Conservation (phyloP, 2,329 filamentous ascomycete species). For the Cryphonectria parasitica region DNA sequence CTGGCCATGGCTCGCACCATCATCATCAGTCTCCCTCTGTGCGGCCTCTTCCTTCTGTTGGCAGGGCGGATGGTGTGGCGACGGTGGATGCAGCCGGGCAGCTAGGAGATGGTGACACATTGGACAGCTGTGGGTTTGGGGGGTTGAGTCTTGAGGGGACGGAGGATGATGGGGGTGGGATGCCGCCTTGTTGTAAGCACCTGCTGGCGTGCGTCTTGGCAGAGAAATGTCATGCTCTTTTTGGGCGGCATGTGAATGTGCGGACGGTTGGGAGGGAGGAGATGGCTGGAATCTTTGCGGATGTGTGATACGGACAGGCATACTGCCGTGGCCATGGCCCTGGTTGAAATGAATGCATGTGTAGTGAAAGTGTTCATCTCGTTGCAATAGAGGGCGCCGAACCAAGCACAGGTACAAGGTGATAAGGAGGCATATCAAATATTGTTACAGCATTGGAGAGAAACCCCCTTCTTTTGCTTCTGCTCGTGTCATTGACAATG, state of each 20-base stretch:
- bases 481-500: conserved; percentile 27
- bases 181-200: conserved; percentile 79
- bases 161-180: conserved; percentile 27
- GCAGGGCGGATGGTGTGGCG: conserved; percentile 13
- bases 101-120: conserved; percentile 11
- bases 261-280: conserved; percentile 64
- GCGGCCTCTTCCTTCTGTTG: conserved; percentile 2
- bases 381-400: neutral
- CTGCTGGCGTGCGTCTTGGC: conserved; percentile 80
- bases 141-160: conserved; percentile 49
- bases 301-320: conserved; percentile 37
- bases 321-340: neutral
- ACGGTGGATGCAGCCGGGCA: conserved; percentile 5
- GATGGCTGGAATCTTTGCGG: conserved; percentile 69
- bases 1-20: conserved; percentile 4
- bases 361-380: neutral
- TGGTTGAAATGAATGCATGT: neutral
- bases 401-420: neutral
- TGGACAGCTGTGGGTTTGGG: conserved; percentile 47
- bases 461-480: conserved; percentile 4
- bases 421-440: neutral
- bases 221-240: conserved; percentile 63
- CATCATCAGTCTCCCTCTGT: conserved; percentile 19
- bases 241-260: conserved; percentile 61
- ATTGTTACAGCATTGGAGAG: neutral